A percentile compares a stretch with the other conserved stretches of the same genome.
Evolutionary conservation across 2,329 filamentous ascomycete genomes (phyloP).

Genomic region (Cryphonectria nitschkei): DNA sequence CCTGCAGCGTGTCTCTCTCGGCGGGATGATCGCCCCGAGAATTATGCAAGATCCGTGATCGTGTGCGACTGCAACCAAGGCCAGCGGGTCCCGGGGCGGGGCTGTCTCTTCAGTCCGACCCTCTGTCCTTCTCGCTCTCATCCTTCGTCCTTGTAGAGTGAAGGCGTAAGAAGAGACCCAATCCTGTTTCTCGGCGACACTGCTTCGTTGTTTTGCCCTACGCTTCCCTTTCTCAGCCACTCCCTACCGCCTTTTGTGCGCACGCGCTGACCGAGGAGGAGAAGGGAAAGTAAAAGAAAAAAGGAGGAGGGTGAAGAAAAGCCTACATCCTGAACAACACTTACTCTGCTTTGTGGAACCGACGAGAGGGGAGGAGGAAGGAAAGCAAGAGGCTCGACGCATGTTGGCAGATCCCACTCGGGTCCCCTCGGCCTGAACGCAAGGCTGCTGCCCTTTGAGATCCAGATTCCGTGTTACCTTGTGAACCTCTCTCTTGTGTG

Average conservation of each 20-base stretch:
- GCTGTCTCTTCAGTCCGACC: background rate
- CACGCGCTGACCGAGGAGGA: background rate
- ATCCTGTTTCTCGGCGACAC: background rate
- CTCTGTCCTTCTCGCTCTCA: background rate
- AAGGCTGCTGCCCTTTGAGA: constrained; percentile 10
- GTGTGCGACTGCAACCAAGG: constrained; percentile 22
- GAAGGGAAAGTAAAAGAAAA: background rate
- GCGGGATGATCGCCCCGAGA: constrained; percentile 16
- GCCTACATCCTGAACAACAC: background rate
- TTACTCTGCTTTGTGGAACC: background rate
- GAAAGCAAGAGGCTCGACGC: background rate
- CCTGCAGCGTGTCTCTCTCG: constrained; percentile 17
- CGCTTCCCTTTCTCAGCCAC: background rate
- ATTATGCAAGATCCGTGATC: constrained; percentile 27
- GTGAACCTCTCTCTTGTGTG: constrained; percentile 4
- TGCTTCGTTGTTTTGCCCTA: background rate
- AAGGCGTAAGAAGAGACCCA: background rate
- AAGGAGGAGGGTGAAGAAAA: too few species aligned
- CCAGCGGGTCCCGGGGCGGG: background rate
- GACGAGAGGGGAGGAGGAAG: too few species aligned
- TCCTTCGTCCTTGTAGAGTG: background rate
- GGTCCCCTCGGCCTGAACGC: constrained; percentile 3
- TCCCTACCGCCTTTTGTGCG: background rate
- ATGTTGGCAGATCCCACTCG: background rate
- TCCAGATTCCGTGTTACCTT: constrained; percentile 24